These are phyloP conservation scores for Microbotryum violaceum DNA, from an alignment of 1,284 basidiomycete genomes.

Conservation along the genomic window DNA sequence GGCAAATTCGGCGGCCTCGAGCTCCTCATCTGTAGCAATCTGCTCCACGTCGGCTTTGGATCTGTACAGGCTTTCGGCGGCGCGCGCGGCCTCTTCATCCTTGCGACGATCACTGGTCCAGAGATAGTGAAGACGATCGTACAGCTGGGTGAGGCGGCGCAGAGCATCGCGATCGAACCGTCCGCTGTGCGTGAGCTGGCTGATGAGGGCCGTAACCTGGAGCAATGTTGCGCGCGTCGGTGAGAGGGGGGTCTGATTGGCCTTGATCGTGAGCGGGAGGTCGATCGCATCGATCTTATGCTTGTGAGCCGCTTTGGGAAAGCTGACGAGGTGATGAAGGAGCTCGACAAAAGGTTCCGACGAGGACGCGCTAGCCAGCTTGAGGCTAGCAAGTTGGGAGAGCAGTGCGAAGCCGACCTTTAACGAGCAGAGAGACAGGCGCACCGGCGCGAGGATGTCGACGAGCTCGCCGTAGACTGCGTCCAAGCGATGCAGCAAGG, in stretches of 20 bases:
- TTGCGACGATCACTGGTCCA: slow-evolving; percentile 76
- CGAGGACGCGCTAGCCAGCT: neutral
- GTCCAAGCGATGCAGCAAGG: slow-evolving; percentile 25
- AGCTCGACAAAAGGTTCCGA: slow-evolving; percentile 15
- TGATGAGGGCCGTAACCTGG: slow-evolving; percentile 22
- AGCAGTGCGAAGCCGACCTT: slow-evolving; percentile 30
- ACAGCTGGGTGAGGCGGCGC: slow-evolving; percentile 45
- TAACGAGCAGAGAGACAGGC: slow-evolving; percentile 24
- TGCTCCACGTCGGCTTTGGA: slow-evolving; percentile 55
- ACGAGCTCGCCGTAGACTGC: slow-evolving; percentile 19
- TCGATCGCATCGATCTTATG: slow-evolving; percentile 11
- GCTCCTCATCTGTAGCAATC: slow-evolving; percentile 57
- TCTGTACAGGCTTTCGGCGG: slow-evolving; percentile 71
- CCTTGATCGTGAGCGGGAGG: slow-evolving; percentile 29
- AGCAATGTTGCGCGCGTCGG: slow-evolving; percentile 27
- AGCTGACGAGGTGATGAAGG: slow-evolving; percentile 12
- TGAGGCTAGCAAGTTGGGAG: slow-evolving; percentile 2
- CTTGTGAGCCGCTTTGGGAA: slow-evolving; percentile 13
- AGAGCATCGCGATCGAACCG: slow-evolving; percentile 35
- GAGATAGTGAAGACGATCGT: slow-evolving; percentile 65
- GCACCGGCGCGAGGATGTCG: slow-evolving; percentile 31
- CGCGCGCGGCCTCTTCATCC: slow-evolving; percentile 57
- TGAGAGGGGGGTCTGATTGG: slow-evolving; percentile 20
- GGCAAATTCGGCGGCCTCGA: slow-evolving; percentile 36
- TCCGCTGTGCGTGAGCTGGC: slow-evolving; percentile 7